Evolutionary conservation across 495 filamentous ascomycete genomes (phyloP).

Genomic region (Neurospora africana): DNA sequence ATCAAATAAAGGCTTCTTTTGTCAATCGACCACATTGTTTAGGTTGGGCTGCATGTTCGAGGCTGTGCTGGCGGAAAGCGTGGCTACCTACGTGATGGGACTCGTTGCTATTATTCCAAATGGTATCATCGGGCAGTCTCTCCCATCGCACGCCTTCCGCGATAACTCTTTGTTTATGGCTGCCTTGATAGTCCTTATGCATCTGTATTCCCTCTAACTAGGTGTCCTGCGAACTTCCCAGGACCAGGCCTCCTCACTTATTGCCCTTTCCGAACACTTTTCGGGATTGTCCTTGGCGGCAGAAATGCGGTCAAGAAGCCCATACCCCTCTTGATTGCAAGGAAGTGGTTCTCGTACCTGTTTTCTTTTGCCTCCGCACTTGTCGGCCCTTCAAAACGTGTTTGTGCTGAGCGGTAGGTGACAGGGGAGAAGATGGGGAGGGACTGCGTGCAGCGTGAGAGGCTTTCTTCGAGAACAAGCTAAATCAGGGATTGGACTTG

Average conservation of each 20-base stretch:
- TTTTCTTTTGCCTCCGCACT: not conserved
- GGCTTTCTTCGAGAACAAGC: not conserved
- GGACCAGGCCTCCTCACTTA: not conserved
- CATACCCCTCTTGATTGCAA: not conserved
- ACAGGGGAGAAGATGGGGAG: not conserved
- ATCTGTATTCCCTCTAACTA: not conserved
- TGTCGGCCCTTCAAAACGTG: not conserved
- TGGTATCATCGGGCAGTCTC: not conserved
- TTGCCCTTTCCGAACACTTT: not conserved
- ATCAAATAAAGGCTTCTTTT: not conserved
- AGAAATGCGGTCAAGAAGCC: not conserved
- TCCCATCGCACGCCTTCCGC: not conserved
- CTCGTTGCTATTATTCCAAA: too few species aligned
- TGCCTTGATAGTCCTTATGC: not conserved
- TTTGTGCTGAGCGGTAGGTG: not conserved
- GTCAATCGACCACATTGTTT: not conserved
- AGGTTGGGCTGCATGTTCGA: not conserved
- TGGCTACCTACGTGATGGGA: too few species aligned
- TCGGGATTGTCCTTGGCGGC: not conserved
- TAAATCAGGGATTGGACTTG: not conserved
- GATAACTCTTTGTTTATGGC: not conserved
- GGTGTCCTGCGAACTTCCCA: not conserved
- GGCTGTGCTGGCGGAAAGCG: not conserved
- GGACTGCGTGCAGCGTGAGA: not conserved
- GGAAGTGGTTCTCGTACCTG: not conserved